Base-by-base conservation (phyloP, 495 filamentous ascomycete genomes). In the Lophiostoma macrostomum region DNA sequence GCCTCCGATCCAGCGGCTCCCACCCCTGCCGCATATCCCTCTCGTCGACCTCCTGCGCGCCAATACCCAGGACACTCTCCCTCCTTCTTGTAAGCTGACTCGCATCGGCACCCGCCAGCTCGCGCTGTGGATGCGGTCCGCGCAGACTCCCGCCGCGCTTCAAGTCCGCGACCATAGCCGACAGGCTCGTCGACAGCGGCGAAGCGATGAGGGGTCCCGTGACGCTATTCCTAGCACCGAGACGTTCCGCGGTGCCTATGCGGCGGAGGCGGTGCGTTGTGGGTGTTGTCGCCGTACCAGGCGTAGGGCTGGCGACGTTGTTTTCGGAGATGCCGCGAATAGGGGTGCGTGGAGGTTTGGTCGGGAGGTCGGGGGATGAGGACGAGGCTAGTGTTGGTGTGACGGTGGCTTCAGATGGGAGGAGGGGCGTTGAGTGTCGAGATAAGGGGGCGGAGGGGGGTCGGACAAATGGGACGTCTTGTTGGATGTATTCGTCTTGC, bases 141-240 rank as follows among this genome's bases (percentile, higher is more conserved):
- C 60, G 16, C 8, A 51, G 16, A 47, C 50, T 48, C 0, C 56
- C 45, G 5, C 60, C 44, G 12, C 56, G 55, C 34, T 53, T 55
- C 7, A 60, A 24, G 22, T 87, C 84, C 4, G 81, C 82, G n/a
- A 71, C 67, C 42, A 71, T 60, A 23, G 64, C 66, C 36, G 50
- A 64, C 0, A 71, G 50, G 16, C 58, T 63, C n/a, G 61, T 62
- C 31, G 50, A 59, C 2, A 71, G 52, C 4, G 69, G 69, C 28
- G 56, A 61, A 2, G 63, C 53, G 27, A 64, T 58, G 0, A 71
- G 44, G 5, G 66, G 56, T 7, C 58, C 67, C 1, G 58, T 54
- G 14, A 68, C 60, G 16, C 53, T 57, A 38, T 62, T 56, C 10
- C 68, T 58, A 4, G 30, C 22, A 3, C 46, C 39, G 6, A 58